These are phyloP conservation scores for Penicillium sp. DNA, from an alignment of 2,329 filamentous ascomycete genomes.

Conservation along the genomic window DNA sequence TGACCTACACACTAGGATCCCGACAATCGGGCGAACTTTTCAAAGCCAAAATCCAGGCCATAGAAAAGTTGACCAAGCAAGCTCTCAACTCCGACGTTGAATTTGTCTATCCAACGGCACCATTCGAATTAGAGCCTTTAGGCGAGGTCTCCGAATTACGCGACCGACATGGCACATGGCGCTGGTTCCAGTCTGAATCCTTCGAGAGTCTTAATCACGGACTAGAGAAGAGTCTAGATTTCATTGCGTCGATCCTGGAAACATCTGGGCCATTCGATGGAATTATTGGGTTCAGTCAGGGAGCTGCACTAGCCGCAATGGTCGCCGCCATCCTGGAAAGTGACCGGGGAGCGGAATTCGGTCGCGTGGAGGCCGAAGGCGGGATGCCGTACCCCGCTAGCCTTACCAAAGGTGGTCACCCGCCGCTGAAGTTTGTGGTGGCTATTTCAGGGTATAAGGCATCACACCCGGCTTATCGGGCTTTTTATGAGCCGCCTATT, in stretches of 20 bases:
- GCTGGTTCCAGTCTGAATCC: constrained; percentile 3
- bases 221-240: not conserved
- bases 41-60: constrained; percentile 5
- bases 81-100: not conserved
- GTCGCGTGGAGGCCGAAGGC: not conserved
- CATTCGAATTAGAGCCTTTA: not conserved
- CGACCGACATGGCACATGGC: constrained; percentile 4
- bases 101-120: constrained; percentile 6
- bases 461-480: constrained; percentile 2
- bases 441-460: constrained; percentile 5
- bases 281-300: constrained; percentile 9
- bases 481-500: constrained; percentile 4
- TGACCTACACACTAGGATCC: not conserved
- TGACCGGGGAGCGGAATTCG: not conserved
- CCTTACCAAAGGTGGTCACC: not conserved
- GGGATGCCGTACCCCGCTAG: not conserved
- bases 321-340: constrained; percentile 4
- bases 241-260: not conserved
- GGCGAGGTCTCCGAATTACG: not conserved
- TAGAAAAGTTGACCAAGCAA: constrained; percentile 2
- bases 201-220: not conserved
- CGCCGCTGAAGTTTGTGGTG: constrained; percentile 3
- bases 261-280: constrained; percentile 6
- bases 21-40: constrained; percentile 12
- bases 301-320: constrained; percentile 2